Evolutionary conservation across 192 early-diverging fungal species (phyloP).

Genomic region (Gigaspora rosea): DNA sequence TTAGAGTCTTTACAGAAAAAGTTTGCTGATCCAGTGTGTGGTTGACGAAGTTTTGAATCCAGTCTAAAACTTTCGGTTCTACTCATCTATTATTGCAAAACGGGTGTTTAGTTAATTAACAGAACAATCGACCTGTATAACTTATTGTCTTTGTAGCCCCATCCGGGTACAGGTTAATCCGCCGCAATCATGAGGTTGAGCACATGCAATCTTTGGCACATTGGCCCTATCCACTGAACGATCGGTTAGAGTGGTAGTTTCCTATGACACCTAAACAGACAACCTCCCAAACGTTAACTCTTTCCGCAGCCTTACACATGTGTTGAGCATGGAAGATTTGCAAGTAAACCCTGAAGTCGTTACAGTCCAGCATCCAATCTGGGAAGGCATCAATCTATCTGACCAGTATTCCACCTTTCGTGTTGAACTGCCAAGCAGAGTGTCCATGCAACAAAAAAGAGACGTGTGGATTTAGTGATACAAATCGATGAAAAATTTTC

Average conservation of each 20-base stretch:
- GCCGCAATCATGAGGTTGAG: neutral
- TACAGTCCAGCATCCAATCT: slow-evolving; percentile 6
- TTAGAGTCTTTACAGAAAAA: slow-evolving; percentile 11
- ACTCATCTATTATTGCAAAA: neutral
- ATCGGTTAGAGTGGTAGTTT: slow-evolving; percentile 18
- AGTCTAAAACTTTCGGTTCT: neutral
- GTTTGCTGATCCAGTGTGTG: slow-evolving; percentile 13
- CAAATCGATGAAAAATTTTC: too few species aligned
- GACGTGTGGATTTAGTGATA: neutral
- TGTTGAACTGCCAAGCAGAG: slow-evolving; percentile 11
- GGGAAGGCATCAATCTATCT: slow-evolving; percentile 13
- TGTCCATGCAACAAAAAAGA: slow-evolving; percentile 29
- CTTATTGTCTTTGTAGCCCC: neutral
- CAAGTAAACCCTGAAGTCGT: slow-evolving; percentile 19
- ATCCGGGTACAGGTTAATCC: neutral
- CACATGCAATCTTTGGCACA: slow-evolving; percentile 8
- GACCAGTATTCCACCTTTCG: neutral
- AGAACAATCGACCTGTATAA: neutral
- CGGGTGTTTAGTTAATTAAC: neutral
- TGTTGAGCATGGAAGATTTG: slow-evolving; percentile 26
- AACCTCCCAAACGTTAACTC: slow-evolving; percentile 1
- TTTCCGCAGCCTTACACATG: slow-evolving; percentile 12
- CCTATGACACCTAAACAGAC: neutral
- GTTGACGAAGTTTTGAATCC: neutral
- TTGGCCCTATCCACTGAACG: neutral